A percentile compares a stretch with the other conserved stretches of the same genome.
Evolutionary conservation across 345 rosid species (phyloP).

Genomic region (Boechera stricta): DNA sequence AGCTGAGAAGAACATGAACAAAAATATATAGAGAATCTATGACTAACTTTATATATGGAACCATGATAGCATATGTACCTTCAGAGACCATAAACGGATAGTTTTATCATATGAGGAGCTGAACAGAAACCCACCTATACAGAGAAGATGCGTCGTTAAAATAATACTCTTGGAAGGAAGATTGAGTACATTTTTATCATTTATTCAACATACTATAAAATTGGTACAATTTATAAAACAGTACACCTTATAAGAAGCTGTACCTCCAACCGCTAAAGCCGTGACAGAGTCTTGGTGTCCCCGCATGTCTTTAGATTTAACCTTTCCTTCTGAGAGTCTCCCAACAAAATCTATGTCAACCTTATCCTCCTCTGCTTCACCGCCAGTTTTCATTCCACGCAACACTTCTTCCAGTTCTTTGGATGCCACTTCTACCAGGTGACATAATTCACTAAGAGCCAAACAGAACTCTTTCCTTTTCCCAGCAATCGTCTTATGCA

Average conservation of each 20-base stretch:
- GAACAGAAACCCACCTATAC: conserved; percentile 77
- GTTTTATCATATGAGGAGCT: conserved; percentile 88
- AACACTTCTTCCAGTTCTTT: conserved; percentile 37
- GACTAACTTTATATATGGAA: conserved; percentile 8
- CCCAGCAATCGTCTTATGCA: conserved; percentile 34
- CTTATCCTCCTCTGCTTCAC: conserved; percentile 42
- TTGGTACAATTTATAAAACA: not conserved
- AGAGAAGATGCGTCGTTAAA: conserved; percentile 8
- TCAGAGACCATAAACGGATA: conserved; percentile 81
- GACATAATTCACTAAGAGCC: conserved; percentile 65
- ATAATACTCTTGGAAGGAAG: conserved; percentile 8
- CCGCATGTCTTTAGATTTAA: conserved; percentile 60
- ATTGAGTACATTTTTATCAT: not conserved
- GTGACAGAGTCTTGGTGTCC: conserved; percentile 87
- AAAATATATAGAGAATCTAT: not conserved
- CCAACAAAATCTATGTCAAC: conserved; percentile 50
- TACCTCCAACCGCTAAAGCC: conserved; percentile 85
- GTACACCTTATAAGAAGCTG: conserved; percentile 15
- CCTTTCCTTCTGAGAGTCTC: conserved; percentile 55
- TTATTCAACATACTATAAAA: not conserved
- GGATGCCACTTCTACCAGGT: conserved; percentile 38
- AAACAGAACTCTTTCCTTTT: conserved; percentile 49
- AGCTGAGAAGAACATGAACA: conserved; percentile 19
- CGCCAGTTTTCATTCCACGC: conserved; percentile 38
- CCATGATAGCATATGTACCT: conserved; percentile 54